Evolutionary conservation across 495 filamentous ascomycete species (phyloP).

Genomic region (Entonaema liquescens): DNA sequence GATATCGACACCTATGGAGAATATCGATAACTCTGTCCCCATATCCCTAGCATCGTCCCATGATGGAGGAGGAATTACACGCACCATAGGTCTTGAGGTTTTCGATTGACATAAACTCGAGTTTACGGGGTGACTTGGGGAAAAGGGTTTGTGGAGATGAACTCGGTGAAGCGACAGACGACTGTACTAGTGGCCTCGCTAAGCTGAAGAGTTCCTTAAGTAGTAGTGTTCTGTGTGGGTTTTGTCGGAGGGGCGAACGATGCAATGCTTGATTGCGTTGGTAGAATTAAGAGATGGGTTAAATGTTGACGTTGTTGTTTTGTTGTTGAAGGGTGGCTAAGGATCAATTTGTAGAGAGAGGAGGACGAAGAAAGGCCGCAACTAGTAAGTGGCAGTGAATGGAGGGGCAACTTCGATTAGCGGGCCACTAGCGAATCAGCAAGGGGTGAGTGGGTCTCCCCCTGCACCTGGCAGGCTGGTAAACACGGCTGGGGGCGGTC

Average conservation of each 20-base stretch:
- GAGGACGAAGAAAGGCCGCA: slow-evolving; percentile 40
- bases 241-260: slow-evolving; percentile 19
- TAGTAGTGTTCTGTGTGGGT: slow-evolving; percentile 8
- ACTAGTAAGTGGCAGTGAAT: slow-evolving; percentile 31
- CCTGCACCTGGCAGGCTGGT: slow-evolving; percentile 21
- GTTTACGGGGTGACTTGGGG: slow-evolving; percentile 59
- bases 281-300: slow-evolving; percentile 24
- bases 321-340: slow-evolving; percentile 38
- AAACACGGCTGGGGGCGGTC: slow-evolving; percentile 9
- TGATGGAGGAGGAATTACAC: slow-evolving; percentile 53
- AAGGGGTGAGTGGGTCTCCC: slow-evolving; percentile 32
- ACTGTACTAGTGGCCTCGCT: slow-evolving; percentile 50
- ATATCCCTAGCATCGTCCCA: background rate
- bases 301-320: slow-evolving; percentile 27
- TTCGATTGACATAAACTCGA: slow-evolving; percentile 99
- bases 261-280: slow-evolving; percentile 9
- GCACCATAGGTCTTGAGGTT: slow-evolving; percentile 99
- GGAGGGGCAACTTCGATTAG: slow-evolving; percentile 41
- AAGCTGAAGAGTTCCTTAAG: slow-evolving; percentile 30
- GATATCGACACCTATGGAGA: background rate
- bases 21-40: background rate
- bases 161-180: slow-evolving; percentile 55
- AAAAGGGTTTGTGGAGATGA: slow-evolving; percentile 51
- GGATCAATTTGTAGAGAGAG: slow-evolving; percentile 37
- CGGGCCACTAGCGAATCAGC: slow-evolving; percentile 36